Base-by-base conservation (phyloP, 805 yeast species). In the Saturnispora zaruensis region DNA sequence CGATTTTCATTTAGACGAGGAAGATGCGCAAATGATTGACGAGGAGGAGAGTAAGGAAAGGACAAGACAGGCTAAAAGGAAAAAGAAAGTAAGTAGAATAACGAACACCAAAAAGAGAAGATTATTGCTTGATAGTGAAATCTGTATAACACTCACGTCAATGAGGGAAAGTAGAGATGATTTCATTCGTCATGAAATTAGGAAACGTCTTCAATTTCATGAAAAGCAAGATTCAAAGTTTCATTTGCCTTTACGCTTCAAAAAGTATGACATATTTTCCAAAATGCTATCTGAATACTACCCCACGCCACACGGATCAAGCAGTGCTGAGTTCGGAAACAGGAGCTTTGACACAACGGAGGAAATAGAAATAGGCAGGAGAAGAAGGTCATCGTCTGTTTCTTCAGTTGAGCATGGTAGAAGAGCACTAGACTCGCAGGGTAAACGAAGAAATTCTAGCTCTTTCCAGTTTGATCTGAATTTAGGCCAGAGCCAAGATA, bases 401-500 rank as follows among this genome's bases (percentile, higher is more conserved):
- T 52, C 59, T 6, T 55, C 57, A 13, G 32, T 56, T 21, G 59
- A 56, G 28, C 43, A 46, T 25, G 59, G 46, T 4, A 44, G 57
- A 24, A 21, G 54, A 3, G 51, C 45, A 16, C n/a, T 42, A 13
- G 24, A 26, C 13, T 13, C 36, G 4, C 23, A 32, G 3, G 43
- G 44, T 21, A 37, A 24, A 4, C 36, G 45, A 11, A 21, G 50
- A 37, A 41, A 46, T 14, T 45, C 53, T 5, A 46, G 48, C 25
- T 51, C 54, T 18, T 48, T 55, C 14, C 51, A 49, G 8, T 51
- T 53, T 46, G 55, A 53, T 37, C 20, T 48, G 23, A 48, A 48
- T 16, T 41, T 51, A 42, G 40, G 41, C 14, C 30, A 36, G 3
- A 34, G 48, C 26, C 50, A 46, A 34, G 26, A 33, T n/a, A 45